phyloP scores from a whole-genome alignment of 2,329 filamentous ascomycete genomes.

The Penicillium nordicum region DNA sequence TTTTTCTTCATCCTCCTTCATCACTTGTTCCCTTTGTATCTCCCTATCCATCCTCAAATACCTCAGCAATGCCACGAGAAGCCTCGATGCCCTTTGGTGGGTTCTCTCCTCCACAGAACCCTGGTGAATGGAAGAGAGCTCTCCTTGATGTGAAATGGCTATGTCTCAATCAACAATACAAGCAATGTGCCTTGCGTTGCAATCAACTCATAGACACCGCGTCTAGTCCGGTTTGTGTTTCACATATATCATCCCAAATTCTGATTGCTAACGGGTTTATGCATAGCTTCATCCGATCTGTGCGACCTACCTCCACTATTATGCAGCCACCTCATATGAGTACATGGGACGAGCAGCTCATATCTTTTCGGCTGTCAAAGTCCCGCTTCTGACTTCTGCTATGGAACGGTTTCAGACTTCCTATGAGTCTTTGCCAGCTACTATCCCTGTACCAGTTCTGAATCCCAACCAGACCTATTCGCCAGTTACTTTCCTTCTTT shows the following conservation, averaged over 20 bases:
- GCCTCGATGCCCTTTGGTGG: conserved; percentile 19
- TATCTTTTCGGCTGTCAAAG: conserved; percentile 43
- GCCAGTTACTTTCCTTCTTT: neutral
- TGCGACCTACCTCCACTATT: conserved; percentile 45
- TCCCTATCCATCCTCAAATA: neutral
- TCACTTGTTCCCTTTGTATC: no score
- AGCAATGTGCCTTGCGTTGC: conserved; percentile 38
- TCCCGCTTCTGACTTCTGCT: conserved; percentile 41
- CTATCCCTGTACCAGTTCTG: conserved; percentile 2
- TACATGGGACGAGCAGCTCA: conserved; percentile 47
- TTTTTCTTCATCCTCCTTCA: neutral
- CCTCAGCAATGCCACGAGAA: neutral
- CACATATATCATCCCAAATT: neutral
- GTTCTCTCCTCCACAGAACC: conserved; percentile 15
- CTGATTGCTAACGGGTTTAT: neutral
- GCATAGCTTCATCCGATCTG: conserved; percentile 35
- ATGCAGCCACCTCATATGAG: conserved; percentile 47
- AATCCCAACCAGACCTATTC: neutral
- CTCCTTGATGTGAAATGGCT: conserved; percentile 37
- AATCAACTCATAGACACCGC: conserved; percentile 29
- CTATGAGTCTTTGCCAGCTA: conserved; percentile 26
- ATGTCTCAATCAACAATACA: conserved; percentile 39
- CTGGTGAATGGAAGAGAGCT: conserved; percentile 33
- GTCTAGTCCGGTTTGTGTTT: conserved; percentile 26
- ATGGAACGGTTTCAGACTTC: conserved; percentile 40